Evolutionary conservation across 768 basidiomycete species (phyloP).

Genomic region (Suillus cothurnatus): DNA sequence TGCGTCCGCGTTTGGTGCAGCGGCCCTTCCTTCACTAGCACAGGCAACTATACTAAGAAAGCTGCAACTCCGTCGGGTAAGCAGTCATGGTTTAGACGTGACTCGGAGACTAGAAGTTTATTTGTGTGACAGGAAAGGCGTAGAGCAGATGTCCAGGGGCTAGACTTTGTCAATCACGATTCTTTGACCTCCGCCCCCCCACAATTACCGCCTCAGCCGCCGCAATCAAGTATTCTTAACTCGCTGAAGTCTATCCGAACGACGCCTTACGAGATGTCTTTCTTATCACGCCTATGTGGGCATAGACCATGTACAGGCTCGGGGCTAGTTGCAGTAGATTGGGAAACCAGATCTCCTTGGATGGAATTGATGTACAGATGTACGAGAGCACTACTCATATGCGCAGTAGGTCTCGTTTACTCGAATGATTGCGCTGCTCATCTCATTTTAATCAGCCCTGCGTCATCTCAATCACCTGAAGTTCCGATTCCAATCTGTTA

Average conservation of each 20-base stretch:
- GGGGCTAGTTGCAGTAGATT: slow-evolving; percentile 62
- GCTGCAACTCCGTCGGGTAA: slow-evolving; percentile 44
- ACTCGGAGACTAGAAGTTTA: neutral
- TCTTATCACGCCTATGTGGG: slow-evolving; percentile 65
- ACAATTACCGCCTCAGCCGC: slow-evolving; percentile 26
- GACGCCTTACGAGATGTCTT: slow-evolving; percentile 67
- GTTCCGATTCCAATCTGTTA: slow-evolving; percentile 61
- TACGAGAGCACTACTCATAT: slow-evolving; percentile 63
- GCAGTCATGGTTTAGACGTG: neutral
- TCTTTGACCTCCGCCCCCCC: slow-evolving; percentile 31
- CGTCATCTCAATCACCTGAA: slow-evolving; percentile 47
- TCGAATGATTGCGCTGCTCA: slow-evolving; percentile 4
- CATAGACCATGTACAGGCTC: slow-evolving; percentile 22
- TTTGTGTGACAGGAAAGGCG: slow-evolving; percentile 23
- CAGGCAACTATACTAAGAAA: slow-evolving; percentile 45
- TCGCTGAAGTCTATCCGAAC: slow-evolving; percentile 57
- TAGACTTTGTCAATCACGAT: slow-evolving; percentile 4
- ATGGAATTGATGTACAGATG: slow-evolving; percentile 73
- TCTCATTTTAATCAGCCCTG: slow-evolving; percentile 46
- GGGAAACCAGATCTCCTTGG: slow-evolving; percentile 75
- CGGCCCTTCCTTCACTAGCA: slow-evolving; percentile 23
- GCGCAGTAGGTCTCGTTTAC: slow-evolving; percentile 51
- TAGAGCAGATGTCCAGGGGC: slow-evolving; percentile 16
- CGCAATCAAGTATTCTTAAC: slow-evolving; percentile 43
- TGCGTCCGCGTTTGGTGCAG: slow-evolving; percentile 15